These are phyloP conservation scores for Kwoniella europaea DNA, from an alignment of 768 basidiomycete genomes.

Conservation along the genomic window DNA sequence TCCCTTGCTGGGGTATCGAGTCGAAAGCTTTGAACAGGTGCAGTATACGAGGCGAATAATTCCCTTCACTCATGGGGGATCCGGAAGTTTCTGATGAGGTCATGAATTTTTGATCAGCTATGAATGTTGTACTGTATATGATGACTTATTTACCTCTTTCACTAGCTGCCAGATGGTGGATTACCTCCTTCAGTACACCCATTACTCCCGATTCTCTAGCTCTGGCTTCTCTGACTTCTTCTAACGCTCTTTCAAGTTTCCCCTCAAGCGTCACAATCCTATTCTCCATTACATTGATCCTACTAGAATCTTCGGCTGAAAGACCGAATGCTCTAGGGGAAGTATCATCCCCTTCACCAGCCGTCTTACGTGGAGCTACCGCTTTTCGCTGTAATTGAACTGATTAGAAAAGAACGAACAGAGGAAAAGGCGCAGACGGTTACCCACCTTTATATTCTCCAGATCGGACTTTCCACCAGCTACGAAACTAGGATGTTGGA, in stretches of 20 bases:
- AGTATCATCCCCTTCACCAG: conserved; percentile 23
- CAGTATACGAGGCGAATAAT: conserved; percentile 34
- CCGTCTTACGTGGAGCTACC: conserved; percentile 42
- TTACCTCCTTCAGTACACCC: conserved; percentile 43
- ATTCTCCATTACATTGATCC: conserved; percentile 42
- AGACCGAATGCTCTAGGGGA: conserved; percentile 31
- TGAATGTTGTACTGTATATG: not conserved
- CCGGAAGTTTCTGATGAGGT: conserved; percentile 19
- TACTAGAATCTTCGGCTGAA: conserved; percentile 30
- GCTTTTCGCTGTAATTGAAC: conserved; percentile 42
- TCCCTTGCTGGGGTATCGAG: not conserved
- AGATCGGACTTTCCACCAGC: conserved; percentile 47
- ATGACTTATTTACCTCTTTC: conserved; percentile 31
- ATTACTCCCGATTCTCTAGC: conserved; percentile 45
- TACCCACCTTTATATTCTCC: conserved; percentile 51
- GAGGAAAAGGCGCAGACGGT: not conserved
- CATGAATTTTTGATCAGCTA: not conserved
- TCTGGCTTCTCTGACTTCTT: conserved; percentile 44
- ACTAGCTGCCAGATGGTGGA: conserved; percentile 35
- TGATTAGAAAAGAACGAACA: not conserved
- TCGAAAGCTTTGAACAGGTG: conserved; percentile 39
- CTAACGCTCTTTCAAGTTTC: conserved; percentile 36
- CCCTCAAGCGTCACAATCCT: conserved; percentile 44
- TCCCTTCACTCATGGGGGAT: conserved; percentile 28
- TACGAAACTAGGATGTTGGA: conserved; percentile 52